phyloP scores from a whole-genome alignment of 164 flowering plant genomes.

The Stephania yunnanensis region DNA sequence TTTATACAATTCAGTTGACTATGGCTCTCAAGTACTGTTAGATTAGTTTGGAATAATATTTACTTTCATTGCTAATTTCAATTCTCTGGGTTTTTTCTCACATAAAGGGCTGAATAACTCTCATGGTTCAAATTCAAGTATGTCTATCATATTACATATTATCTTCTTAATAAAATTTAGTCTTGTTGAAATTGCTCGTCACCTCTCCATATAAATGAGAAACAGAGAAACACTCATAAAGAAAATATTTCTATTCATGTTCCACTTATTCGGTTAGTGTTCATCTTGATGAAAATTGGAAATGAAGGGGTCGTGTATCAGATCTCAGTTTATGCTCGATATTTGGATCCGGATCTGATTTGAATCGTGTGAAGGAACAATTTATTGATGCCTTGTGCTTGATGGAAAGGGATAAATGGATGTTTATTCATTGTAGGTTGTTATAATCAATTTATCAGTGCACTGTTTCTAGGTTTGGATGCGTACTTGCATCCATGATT shows the following conservation, averaged over 20 bases:
- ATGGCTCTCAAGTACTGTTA: not conserved
- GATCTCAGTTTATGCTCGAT: not conserved
- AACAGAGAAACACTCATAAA: not conserved
- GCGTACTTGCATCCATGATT: not conserved
- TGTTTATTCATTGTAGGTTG: not conserved
- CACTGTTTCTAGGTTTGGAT: not conserved
- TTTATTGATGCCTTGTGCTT: not conserved
- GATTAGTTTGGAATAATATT: not conserved
- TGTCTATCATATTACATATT: not conserved
- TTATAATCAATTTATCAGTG: not conserved
- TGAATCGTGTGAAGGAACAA: not conserved
- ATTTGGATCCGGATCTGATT: not conserved
- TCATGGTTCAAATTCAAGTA: not conserved
- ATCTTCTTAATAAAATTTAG: not conserved
- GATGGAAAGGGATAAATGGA: not conserved
- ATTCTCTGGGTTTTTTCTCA: not conserved
- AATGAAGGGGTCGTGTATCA: not conserved
- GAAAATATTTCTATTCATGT: not conserved
- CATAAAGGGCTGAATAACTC: not conserved
- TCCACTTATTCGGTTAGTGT: not conserved
- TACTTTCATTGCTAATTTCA: not conserved
- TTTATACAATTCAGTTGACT: not conserved
- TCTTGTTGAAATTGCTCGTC: not conserved
- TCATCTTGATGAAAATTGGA: not conserved
- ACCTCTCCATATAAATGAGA: not conserved